Base-by-base conservation (phyloP, 2,329 filamentous ascomycete species). In the Coniosporium tulheliwenetii region DNA sequence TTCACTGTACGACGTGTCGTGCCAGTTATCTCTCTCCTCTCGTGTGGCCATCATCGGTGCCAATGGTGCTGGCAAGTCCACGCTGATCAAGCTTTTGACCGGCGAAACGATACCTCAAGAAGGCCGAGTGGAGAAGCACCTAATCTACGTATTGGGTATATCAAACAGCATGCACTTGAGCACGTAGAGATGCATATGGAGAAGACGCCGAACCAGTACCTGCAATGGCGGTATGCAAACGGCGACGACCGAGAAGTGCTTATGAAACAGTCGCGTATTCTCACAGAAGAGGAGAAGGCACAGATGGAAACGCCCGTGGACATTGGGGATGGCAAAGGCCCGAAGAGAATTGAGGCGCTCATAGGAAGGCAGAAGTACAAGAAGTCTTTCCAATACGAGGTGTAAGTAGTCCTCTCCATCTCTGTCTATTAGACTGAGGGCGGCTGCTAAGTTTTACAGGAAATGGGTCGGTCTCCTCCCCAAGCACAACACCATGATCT, bases 141-240 rank as follows among this genome's bases (percentile, higher is more conserved):
- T 50, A 98, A 98, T 62, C 67, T 98, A 56, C 87, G 91, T 71
- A 95, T 98, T 53, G 91, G 91, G 41, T 98, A 98, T 70, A 96
- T 98, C 69, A 96, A 96, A 70, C 91, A 98, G 69, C 91, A 98
- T 63, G 91, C 91, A 36, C 73, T 98, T 10, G 91, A 98, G 70
- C 91, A 98, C 75, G 91, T 98, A 9, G 89, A 98, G 66, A 94
- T 95, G 89, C 91, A 98, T 58, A 70, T 96, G 51, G 91, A 98
- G 65, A 98, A 98, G 76, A 98, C 91, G 0, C 91, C 91, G 34
- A 96, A 94, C 61, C 91, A 98, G 65, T 98, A 98, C 58, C 74
- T 98, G 30, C 91, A 96, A 65, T 98, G 91, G 91, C 84, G 91
- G 53, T 98, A 96, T 58, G 85, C 85, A 53, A 85, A 96, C 56